Evolutionary conservation across 2,329 filamentous ascomycete species (phyloP).

Genomic region (Ophiocordyceps camponoti-saundersi): DNA sequence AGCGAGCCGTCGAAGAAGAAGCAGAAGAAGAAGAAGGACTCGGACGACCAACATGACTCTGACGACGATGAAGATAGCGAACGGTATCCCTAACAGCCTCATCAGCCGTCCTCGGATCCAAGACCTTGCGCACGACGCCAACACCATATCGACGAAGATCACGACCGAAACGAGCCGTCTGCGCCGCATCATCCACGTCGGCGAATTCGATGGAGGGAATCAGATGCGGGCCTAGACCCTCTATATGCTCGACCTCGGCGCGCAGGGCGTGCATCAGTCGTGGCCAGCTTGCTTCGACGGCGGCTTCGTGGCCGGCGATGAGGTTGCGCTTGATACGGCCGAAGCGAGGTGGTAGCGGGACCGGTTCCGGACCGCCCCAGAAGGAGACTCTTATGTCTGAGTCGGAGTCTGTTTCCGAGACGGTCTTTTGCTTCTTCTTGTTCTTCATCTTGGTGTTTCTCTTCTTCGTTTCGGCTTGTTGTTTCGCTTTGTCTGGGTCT

Average conservation of each 20-base stretch:
- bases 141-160: conserved; percentile 45
- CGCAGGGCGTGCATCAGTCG: conserved; percentile 33
- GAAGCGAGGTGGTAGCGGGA: conserved; percentile 41
- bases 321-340: conserved; percentile 37
- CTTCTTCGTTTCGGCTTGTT: no score
- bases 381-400: conserved; percentile 22
- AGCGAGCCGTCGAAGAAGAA: conserved; percentile 1
- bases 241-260: conserved; percentile 34
- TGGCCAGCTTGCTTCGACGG: conserved; percentile 35
- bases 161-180: conserved; percentile 35
- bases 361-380: conserved; percentile 35
- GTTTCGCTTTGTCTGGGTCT: no score
- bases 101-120: conserved; percentile 38
- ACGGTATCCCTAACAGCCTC: conserved; percentile 41
- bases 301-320: conserved; percentile 35
- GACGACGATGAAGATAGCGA: conserved; percentile 25
- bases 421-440: background rate
- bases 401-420: no score
- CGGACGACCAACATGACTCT: background rate
- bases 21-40: no score
- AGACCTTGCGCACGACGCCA: conserved; percentile 47
- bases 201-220: conserved; percentile 38
- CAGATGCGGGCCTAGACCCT: conserved; percentile 29
- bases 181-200: conserved; percentile 28
- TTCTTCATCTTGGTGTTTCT: background rate